These are phyloP conservation scores for Capillidium heterosporum DNA, from an alignment of 371 early-diverging fungal species.

Conservation along the genomic window DNA sequence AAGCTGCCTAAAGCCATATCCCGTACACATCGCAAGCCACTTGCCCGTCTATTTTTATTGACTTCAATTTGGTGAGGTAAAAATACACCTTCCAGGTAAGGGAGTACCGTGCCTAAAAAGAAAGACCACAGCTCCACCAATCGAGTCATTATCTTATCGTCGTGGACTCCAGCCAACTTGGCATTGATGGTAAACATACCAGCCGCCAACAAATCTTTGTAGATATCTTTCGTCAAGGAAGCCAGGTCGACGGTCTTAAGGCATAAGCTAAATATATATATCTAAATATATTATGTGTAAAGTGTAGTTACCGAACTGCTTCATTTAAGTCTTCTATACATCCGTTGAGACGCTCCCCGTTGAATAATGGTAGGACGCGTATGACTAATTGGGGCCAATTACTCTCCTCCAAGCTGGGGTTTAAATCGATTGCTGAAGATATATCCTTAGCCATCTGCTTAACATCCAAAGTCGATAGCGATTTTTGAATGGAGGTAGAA, in stretches of 20 bases:
- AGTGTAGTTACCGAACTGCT: conserved; percentile 31
- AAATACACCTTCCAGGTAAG: conserved; percentile 72
- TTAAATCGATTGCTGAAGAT: conserved; percentile 11
- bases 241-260: conserved; percentile 27
- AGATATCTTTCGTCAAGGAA: conserved; percentile 27
- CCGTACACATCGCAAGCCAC: conserved; percentile 17
- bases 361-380: conserved; percentile 63
- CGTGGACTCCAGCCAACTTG: conserved; percentile 46
- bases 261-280: conserved; percentile 25
- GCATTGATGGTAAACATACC: conserved; percentile 57
- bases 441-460: conserved; percentile 37
- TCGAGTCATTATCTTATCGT: conserved; percentile 46
- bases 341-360: conserved; percentile 66
- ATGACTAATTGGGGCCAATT: conserved; percentile 57
- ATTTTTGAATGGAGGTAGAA: conserved; percentile 26
- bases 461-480: conserved; percentile 35
- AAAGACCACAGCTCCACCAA: conserved; percentile 72
- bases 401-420: conserved; percentile 25
- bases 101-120: conserved; percentile 64
- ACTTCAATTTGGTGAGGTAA: conserved; percentile 46
- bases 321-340: conserved; percentile 70
- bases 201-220: conserved; percentile 30
- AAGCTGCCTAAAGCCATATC: conserved; percentile 46
- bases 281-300: neutral
- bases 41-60: conserved; percentile 8